Conservation (phyloP, 1,284 basidiomycete genomes). For the Crepidotus sp. region DNA sequence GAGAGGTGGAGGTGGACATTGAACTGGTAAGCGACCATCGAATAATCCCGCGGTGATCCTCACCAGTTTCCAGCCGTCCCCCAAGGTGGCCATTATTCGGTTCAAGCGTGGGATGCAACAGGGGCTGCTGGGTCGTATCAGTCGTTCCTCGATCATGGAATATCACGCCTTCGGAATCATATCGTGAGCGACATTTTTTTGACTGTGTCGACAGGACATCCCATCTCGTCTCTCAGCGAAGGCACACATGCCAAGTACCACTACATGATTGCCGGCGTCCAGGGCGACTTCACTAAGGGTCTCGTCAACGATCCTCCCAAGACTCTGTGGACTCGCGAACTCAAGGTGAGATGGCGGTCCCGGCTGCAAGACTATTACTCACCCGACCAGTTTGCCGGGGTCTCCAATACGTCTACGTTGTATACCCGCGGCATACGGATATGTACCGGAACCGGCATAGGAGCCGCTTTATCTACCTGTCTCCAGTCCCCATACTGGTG, state of each 20-base stretch:
- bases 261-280: conserved; percentile 64
- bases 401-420: conserved; percentile 67
- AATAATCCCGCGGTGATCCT: not conserved
- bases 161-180: conserved; percentile 64
- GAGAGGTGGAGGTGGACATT: conserved; percentile 64
- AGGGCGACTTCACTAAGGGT: conserved; percentile 60
- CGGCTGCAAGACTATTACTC: not conserved
- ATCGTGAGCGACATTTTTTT: conserved; percentile 7
- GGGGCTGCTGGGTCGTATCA: conserved; percentile 58
- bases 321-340: conserved; percentile 53
- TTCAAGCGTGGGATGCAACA: conserved; percentile 69
- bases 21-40: conserved; percentile 49
- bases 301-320: conserved; percentile 58
- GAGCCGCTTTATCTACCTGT: conserved; percentile 70
- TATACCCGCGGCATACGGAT: conserved; percentile 75
- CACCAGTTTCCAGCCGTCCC: conserved; percentile 42
- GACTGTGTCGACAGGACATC: not conserved
- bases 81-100: conserved; percentile 59
- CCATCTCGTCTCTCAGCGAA: conserved; percentile 32
- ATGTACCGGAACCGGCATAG: conserved; percentile 76
- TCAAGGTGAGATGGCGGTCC: conserved; percentile 30
- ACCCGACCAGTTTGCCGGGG: conserved; percentile 52
- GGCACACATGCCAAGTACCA: conserved; percentile 55
- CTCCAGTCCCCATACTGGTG: conserved; percentile 55
- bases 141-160: conserved; percentile 57